Evolutionary conservation across 352 stramenopile species (phyloP).

Genomic region (Pythium periplocum): DNA sequence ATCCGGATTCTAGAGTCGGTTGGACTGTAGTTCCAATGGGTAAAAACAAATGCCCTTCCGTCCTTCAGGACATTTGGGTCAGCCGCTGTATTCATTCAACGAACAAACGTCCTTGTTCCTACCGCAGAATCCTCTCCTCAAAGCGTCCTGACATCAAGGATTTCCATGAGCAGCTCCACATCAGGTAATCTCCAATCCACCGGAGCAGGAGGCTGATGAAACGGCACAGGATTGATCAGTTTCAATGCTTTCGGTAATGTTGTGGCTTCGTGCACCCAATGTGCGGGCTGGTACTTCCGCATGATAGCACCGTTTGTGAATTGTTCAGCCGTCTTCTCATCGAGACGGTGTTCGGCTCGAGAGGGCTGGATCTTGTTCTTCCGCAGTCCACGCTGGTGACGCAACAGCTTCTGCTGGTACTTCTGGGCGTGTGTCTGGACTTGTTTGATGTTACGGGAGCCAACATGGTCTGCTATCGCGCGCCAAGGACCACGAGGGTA

Average conservation of each 20-base stretch:
- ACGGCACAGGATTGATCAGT: neutral
- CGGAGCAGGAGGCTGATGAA: too few species aligned
- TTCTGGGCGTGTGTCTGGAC: neutral
- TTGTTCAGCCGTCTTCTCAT: constrained; percentile 11
- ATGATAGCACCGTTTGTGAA: constrained; percentile 14
- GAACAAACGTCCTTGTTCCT: too few species aligned
- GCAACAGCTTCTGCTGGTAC: neutral
- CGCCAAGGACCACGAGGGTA: too few species aligned
- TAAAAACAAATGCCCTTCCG: too few species aligned
- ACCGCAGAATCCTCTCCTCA: too few species aligned
- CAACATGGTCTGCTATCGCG: neutral
- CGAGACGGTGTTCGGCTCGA: constrained; percentile 12
- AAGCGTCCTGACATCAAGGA: too few species aligned
- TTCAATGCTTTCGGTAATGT: neutral
- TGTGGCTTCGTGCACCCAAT: neutral
- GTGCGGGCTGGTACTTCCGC: constrained; percentile 8
- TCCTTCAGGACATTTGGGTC: too few species aligned
- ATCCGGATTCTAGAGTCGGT: too few species aligned
- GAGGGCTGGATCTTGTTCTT: constrained; percentile 16
- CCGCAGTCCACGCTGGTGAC: neutral
- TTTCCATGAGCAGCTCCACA: too few species aligned
- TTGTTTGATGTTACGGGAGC: constrained; percentile 1
- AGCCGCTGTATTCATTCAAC: too few species aligned
- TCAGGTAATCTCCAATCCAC: too few species aligned
- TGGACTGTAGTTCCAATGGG: too few species aligned